Conservation (phyloP, 2,329 filamentous ascomycete genomes). For the Verticillium isaacii region DNA sequence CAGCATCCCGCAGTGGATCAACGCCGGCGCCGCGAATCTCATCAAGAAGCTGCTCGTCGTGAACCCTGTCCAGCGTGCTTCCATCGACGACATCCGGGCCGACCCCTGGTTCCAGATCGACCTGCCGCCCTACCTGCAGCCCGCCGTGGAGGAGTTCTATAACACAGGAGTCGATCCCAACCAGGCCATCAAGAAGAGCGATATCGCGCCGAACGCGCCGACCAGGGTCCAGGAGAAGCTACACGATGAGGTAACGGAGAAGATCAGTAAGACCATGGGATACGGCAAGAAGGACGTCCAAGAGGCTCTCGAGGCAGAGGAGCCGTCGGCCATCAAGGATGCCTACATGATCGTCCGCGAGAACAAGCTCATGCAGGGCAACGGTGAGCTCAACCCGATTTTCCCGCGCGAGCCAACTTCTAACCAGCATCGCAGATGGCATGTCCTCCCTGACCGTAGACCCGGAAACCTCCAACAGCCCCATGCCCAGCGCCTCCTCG, state of each 20-base stretch:
- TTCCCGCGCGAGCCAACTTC: background rate
- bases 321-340: constrained; percentile 97
- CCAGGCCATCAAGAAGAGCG: constrained; percentile 79
- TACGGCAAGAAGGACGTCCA: constrained; percentile 94
- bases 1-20: constrained; percentile 87
- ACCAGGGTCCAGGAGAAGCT: constrained; percentile 80
- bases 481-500: constrained; percentile 50
- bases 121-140: constrained; percentile 79
- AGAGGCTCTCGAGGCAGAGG: constrained; percentile 84
- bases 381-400: constrained; percentile 58
- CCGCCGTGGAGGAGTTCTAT: constrained; percentile 84
- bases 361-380: constrained; percentile 94
- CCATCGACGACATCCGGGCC: constrained; percentile 85
- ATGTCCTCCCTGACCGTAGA: constrained; percentile 21
- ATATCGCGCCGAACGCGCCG: constrained; percentile 75
- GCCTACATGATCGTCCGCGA: constrained; percentile 97
- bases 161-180: constrained; percentile 93
- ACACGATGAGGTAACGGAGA: constrained; percentile 87
- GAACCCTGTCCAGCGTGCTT: constrained; percentile 90
- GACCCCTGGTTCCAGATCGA: constrained; percentile 93
- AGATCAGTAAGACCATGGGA: constrained; percentile 97
- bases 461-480: constrained; percentile 35
- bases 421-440: constrained; percentile 26
- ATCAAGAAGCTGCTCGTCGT: constrained; percentile 94
- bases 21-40: constrained; percentile 71